A percentile compares a stretch with the other conserved stretches of the same genome.
Conservation (phyloP, 768 basidiomycete genomes). For the Kwoniella bestiolae region DNA sequence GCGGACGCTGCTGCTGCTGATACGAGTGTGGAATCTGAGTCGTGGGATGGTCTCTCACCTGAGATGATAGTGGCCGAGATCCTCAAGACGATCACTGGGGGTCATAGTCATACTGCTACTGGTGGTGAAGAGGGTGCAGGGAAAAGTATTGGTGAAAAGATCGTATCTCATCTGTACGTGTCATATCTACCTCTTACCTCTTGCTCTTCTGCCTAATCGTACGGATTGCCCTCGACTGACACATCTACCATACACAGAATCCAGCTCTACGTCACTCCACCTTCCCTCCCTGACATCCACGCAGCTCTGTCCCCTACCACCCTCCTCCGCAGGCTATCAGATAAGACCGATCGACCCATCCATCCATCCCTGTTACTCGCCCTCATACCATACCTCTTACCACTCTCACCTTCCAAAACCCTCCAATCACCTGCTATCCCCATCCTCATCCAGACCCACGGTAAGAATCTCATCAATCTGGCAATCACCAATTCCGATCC, state of each 20-base stretch:
- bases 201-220: neutral
- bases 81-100: conserved; percentile 28
- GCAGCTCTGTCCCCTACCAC: conserved; percentile 21
- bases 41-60: conserved; percentile 37
- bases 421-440: conserved; percentile 5
- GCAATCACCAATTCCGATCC: conserved; percentile 30
- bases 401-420: conserved; percentile 24
- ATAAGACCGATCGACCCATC: conserved; percentile 10
- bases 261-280: conserved; percentile 30
- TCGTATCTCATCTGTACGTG: conserved; percentile 45
- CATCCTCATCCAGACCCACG: conserved; percentile 9
- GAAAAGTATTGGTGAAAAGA: conserved; percentile 43
- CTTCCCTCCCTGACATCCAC: conserved; percentile 21
- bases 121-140: conserved; percentile 19
- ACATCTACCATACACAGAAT: conserved; percentile 18
- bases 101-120: neutral
- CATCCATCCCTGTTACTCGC: conserved; percentile 17
- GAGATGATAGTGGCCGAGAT: conserved; percentile 33
- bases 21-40: neutral
- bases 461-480: conserved; percentile 4
- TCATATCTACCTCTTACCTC: neutral
- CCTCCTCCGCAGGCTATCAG: conserved; percentile 26
- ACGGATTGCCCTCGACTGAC: neutral
- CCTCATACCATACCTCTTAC: conserved; percentile 29
- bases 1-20: conserved; percentile 49